Conservation (phyloP, 2,329 filamentous ascomycete genomes). For the Pseudophaeomoniella oleicola region DNA sequence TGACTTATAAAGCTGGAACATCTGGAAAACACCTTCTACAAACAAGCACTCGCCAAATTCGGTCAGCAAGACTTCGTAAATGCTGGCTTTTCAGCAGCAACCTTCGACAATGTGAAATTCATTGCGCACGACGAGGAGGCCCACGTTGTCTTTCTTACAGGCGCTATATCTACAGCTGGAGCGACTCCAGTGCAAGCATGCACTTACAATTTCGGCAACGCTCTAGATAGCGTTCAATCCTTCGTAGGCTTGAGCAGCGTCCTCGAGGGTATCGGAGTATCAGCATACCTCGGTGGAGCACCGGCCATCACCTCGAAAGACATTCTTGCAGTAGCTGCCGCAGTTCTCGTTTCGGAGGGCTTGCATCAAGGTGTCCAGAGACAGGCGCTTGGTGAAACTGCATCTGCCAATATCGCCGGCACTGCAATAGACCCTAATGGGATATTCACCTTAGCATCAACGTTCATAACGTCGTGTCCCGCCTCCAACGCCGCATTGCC, state of each 20-base stretch:
- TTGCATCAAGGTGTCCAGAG: slow-evolving; percentile 51
- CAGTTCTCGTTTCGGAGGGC: slow-evolving; percentile 50
- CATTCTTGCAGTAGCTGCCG: slow-evolving; percentile 46
- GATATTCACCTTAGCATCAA: slow-evolving; percentile 50
- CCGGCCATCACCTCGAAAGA: slow-evolving; percentile 40
- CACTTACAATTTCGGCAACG: slow-evolving; percentile 38
- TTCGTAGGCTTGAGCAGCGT: slow-evolving; percentile 40
- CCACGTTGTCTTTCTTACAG: slow-evolving; percentile 43
- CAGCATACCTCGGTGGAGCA: slow-evolving; percentile 49
- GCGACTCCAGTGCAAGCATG: slow-evolving; percentile 37
- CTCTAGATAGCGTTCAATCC: slow-evolving; percentile 28
- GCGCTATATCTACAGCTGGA: slow-evolving; percentile 29
- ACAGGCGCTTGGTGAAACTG: slow-evolving; percentile 29
- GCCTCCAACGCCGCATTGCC: slow-evolving; percentile 38
- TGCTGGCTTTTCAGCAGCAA: slow-evolving; percentile 35
- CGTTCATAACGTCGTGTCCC: slow-evolving; percentile 47
- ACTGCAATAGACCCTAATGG: slow-evolving; percentile 41
- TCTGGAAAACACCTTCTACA: slow-evolving; percentile 50
- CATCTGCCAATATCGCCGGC: slow-evolving; percentile 47
- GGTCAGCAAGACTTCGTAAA: slow-evolving; percentile 35
- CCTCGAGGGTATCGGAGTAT: slow-evolving; percentile 44
- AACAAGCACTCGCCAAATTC: slow-evolving; percentile 43
- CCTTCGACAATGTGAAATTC: slow-evolving; percentile 43
- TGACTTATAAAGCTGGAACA: slow-evolving; percentile 28
- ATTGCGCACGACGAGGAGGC: slow-evolving; percentile 42